A percentile compares a stretch with the other conserved stretches of the same genome.
Conservation (phyloP, 2,329 filamentous ascomycete genomes). For the Periglandula ipomoeae region DNA sequence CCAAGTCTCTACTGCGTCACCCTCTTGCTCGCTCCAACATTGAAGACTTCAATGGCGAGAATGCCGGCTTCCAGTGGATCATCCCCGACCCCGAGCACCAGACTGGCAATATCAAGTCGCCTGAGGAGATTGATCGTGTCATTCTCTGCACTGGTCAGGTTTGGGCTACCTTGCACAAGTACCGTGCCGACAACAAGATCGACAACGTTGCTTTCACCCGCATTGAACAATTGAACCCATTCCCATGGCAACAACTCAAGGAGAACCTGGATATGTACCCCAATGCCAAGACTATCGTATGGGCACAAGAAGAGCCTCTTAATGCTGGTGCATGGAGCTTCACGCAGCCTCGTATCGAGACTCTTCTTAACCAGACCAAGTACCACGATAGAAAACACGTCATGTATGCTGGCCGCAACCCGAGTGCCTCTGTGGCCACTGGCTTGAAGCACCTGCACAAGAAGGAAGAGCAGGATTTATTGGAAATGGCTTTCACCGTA, state of each 20-base stretch:
- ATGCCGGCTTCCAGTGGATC: constrained; percentile 91
- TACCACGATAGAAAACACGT: constrained; percentile 92
- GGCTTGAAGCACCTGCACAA: constrained; percentile 80
- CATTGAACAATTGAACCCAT: constrained; percentile 95
- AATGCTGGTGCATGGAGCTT: constrained; percentile 97
- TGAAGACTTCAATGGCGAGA: constrained; percentile 79
- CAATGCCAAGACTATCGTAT: constrained; percentile 95
- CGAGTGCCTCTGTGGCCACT: constrained; percentile 87
- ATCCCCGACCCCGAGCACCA: constrained; percentile 84
- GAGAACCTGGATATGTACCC: constrained; percentile 96
- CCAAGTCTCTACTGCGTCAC: constrained; percentile 90
- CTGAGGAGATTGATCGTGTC: constrained; percentile 85
- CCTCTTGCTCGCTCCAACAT: constrained; percentile 82
- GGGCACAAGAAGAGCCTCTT: constrained; percentile 94
- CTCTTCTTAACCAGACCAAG: constrained; percentile 83
- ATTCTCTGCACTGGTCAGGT: constrained; percentile 94
- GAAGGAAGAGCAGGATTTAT: constrained; percentile 86
- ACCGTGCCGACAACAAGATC: constrained; percentile 77
- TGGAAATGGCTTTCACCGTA: constrained; percentile 56
- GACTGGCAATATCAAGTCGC: constrained; percentile 61
- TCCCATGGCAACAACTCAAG: constrained; percentile 95
- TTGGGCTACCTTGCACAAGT: constrained; percentile 80
- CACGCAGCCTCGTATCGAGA: constrained; percentile 96
- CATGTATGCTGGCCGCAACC: constrained; percentile 92
- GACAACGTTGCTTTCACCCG: constrained; percentile 91